phyloP scores from a whole-genome alignment of 1,284 basidiomycete genomes.

The Stygiomarasmius scandens region DNA sequence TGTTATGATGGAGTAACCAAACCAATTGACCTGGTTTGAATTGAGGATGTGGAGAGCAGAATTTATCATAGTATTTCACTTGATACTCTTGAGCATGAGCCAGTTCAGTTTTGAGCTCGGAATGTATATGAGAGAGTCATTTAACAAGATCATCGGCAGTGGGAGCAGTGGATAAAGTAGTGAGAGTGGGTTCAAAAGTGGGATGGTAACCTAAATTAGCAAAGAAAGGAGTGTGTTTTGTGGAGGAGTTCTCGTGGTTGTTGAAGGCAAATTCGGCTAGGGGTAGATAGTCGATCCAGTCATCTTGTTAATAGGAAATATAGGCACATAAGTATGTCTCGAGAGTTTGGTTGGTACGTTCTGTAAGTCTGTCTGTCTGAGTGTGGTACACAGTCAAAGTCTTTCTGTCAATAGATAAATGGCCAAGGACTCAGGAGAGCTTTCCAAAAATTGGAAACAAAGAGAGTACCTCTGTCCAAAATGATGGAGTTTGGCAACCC shows the following conservation, averaged over 20 bases:
- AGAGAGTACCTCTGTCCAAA: conserved; percentile 24
- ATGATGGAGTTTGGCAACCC: conserved; percentile 14
- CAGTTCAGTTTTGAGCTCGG: neutral
- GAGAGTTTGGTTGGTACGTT: conserved; percentile 23
- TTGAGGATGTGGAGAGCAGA: conserved; percentile 19
- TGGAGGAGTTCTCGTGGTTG: conserved; percentile 38
- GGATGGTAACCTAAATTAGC: conserved; percentile 38
- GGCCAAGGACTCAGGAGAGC: conserved; percentile 26
- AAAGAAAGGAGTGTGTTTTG: conserved; percentile 42
- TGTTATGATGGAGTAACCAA: conserved; percentile 35
- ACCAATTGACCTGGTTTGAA: conserved; percentile 38
- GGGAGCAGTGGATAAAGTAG: conserved; percentile 22
- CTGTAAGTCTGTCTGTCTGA: conserved; percentile 40
- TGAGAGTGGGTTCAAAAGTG: conserved; percentile 25
- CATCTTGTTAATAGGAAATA: conserved; percentile 12
- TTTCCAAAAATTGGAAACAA: conserved; percentile 34
- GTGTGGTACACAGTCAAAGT: conserved; percentile 34
- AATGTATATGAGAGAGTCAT: conserved; percentile 24
- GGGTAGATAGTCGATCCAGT: conserved; percentile 15
- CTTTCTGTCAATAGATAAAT: conserved; percentile 24
- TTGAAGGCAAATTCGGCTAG: conserved; percentile 51
- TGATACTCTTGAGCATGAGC: conserved; percentile 27
- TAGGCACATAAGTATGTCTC: conserved; percentile 10
- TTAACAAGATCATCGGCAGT: conserved; percentile 24
- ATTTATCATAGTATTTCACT: conserved; percentile 12